Evolutionary conservation across 1,139 yeast species (phyloP).

Genomic region (Lodderomyces metapsilosis): DNA sequence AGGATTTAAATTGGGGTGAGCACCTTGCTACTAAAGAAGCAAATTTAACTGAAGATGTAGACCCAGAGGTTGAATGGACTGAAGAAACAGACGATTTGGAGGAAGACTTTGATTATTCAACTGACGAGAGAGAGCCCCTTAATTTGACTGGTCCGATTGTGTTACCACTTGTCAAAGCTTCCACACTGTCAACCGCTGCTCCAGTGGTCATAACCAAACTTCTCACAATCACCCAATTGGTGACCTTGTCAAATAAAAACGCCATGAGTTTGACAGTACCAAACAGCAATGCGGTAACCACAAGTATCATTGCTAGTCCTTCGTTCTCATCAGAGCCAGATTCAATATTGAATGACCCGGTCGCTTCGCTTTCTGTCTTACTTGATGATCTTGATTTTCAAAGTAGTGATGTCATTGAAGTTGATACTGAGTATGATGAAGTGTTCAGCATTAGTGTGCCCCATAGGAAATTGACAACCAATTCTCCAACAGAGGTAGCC

Average conservation of each 20-base stretch:
- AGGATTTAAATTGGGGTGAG: neutral
- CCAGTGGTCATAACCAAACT: neutral
- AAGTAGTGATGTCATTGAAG: neutral
- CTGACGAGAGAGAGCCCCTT: neutral
- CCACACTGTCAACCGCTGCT: neutral
- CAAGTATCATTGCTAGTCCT: neutral
- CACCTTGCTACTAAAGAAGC: neutral
- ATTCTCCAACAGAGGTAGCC: too few relatives aligned
- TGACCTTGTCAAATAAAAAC: neutral
- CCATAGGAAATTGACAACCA: neutral
- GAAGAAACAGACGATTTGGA: constrained; percentile 1
- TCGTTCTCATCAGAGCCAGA: neutral
- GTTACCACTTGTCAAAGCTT: neutral
- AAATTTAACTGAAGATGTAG: neutral
- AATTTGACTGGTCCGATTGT: neutral
- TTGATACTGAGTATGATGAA: constrained; percentile 1
- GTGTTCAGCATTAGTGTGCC: neutral
- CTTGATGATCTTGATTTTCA: neutral
- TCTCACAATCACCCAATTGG: neutral
- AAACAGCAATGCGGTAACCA: neutral
- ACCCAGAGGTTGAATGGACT: neutral
- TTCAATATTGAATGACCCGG: neutral
- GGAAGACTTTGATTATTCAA: constrained; percentile 1
- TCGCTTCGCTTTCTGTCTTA: neutral
- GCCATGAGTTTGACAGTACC: neutral